phyloP scores from a whole-genome alignment of 176 grass and related monocot genomes.

The Aechmea fasciata region DNA sequence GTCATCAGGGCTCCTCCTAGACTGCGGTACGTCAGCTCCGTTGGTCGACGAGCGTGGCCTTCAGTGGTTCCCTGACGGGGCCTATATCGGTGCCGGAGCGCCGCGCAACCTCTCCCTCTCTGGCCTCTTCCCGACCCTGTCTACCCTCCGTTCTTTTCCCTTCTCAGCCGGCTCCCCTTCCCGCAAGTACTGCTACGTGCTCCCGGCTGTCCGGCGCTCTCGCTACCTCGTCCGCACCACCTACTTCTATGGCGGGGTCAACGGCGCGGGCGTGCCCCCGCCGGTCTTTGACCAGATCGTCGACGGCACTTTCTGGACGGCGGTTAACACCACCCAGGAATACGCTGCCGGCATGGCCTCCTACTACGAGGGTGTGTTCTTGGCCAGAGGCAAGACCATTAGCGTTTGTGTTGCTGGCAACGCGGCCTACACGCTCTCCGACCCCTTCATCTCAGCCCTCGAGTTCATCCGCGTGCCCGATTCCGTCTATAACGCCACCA shows the following conservation, averaged over 20 bases:
- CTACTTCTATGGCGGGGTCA: conserved; percentile 53
- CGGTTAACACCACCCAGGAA: conserved; percentile 70
- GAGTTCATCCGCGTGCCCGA: conserved; percentile 68
- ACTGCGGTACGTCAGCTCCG: conserved; percentile 38
- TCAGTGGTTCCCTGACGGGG: conserved; percentile 37
- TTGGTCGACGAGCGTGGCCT: conserved; percentile 32
- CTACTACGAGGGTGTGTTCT: conserved; percentile 85
- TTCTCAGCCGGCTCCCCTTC: background rate
- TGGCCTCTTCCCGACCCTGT: conserved; percentile 46
- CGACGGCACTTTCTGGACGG: conserved; percentile 75
- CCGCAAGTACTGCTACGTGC: conserved; percentile 67
- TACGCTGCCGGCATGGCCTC: conserved; percentile 43
- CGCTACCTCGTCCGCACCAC: conserved; percentile 80
- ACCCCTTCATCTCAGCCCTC: conserved; percentile 74
- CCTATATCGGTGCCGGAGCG: conserved; percentile 36
- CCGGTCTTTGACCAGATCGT: conserved; percentile 79
- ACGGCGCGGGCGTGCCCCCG: conserved; percentile 16
- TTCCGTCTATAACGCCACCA: conserved; percentile 77
- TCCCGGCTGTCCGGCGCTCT: conserved; percentile 36
- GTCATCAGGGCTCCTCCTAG: conserved; percentile 24
- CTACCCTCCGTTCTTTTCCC: conserved; percentile 66
- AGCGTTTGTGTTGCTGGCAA: conserved; percentile 68
- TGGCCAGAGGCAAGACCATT: conserved; percentile 37
- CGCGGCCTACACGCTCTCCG: conserved; percentile 40
- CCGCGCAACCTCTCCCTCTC: conserved; percentile 20